Conservation (phyloP, 306 rosid species). For the Quercus engelmannii region DNA sequence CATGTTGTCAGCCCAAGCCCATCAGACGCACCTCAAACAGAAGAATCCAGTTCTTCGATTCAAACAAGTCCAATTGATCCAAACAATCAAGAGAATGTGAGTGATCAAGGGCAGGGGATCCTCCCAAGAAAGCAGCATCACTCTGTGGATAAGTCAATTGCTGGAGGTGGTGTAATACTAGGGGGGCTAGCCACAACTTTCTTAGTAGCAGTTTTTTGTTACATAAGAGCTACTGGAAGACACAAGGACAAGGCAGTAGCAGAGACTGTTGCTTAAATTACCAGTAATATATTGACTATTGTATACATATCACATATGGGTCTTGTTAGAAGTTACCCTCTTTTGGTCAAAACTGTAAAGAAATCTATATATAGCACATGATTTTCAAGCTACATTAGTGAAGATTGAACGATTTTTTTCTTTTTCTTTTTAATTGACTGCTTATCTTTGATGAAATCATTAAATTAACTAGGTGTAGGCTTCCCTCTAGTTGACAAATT, state of each 20-base stretch:
- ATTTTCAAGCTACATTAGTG: background rate
- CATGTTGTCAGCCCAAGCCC: slow-evolving; percentile 27
- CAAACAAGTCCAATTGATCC: slow-evolving; percentile 2
- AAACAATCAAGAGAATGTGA: slow-evolving; percentile 14
- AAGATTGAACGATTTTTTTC: background rate
- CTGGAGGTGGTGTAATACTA: slow-evolving; percentile 77
- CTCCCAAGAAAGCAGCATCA: slow-evolving; percentile 33
- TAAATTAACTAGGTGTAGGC: too few species aligned
- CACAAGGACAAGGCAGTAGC: slow-evolving; percentile 11
- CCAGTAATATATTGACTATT: background rate
- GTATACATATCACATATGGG: background rate
- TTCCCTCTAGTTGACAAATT: too few species aligned
- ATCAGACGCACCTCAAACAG: slow-evolving; percentile 18
- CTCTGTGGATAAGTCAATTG: slow-evolving; percentile 60
- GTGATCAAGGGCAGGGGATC: slow-evolving; percentile 9
- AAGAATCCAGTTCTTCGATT: background rate
- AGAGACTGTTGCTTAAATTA: slow-evolving; percentile 2
- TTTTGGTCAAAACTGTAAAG: slow-evolving; percentile 8
- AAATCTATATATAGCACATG: background rate
- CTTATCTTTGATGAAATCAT: too few species aligned
- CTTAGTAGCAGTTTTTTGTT: slow-evolving; percentile 61
- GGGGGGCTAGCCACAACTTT: slow-evolving; percentile 87
- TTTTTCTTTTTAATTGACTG: background rate
- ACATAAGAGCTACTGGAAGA: slow-evolving; percentile 70
- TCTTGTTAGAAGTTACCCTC: background rate